A percentile compares a stretch with the other conserved stretches of the same genome.
These are phyloP conservation scores for Bifiguratus adelaidae DNA, from an alignment of 192 early-diverging fungal genomes.

Conservation along the genomic window DNA sequence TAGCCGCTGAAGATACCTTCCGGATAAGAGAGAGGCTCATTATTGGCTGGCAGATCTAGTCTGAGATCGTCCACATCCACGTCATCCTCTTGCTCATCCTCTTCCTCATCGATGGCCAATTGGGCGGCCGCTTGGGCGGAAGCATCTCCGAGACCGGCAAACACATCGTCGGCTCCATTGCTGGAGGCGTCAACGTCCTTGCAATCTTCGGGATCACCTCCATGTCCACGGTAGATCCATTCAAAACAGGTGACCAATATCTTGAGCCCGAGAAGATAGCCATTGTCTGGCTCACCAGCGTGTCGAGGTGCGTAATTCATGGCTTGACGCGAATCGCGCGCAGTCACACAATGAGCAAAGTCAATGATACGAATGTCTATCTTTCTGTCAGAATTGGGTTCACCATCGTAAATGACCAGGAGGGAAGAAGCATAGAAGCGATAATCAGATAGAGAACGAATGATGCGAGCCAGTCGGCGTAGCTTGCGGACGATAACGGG, in stretches of 20 bases:
- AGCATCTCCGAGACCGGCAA: too few species aligned
- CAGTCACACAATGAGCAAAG: conserved; percentile 84
- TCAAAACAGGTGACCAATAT: conserved; percentile 60
- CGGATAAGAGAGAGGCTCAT: too few species aligned
- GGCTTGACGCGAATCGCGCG: conserved; percentile 14
- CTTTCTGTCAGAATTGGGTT: conserved; percentile 9
- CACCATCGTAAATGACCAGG: conserved; percentile 89
- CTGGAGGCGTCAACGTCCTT: conserved; percentile 5
- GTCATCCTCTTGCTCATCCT: too few species aligned
- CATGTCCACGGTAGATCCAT: conserved; percentile 40
- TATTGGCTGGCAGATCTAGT: too few species aligned
- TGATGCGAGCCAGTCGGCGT: conserved; percentile 58
- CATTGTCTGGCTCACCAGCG: conserved; percentile 57
- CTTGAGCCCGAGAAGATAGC: conserved; percentile 69
- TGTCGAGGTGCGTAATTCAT: conserved; percentile 29
- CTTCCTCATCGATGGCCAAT: too few species aligned
- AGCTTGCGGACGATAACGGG: conserved; percentile 71
- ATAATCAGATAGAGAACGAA: conserved; percentile 65
- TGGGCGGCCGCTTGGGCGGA: too few species aligned
- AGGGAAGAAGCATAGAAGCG: conserved; percentile 89
- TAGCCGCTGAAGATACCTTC: too few species aligned
- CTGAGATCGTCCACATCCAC: too few species aligned
- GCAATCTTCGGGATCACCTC: conserved; percentile 12
- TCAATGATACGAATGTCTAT: conserved; percentile 93
- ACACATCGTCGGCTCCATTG: too few species aligned